Conservation (phyloP, 257 asterid genomes). For the Solanum peruvianum region DNA sequence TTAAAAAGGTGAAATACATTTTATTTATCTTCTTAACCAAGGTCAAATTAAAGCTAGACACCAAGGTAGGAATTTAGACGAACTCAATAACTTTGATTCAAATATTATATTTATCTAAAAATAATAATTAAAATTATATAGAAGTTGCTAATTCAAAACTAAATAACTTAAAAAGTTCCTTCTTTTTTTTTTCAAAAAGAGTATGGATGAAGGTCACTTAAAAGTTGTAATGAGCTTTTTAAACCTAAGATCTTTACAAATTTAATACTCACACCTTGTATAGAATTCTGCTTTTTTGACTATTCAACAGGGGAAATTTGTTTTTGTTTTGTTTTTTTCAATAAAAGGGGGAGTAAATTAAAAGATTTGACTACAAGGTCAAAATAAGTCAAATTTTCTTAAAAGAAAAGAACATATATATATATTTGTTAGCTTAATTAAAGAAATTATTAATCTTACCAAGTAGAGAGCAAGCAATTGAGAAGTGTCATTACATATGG, state of each 20-base stretch:
- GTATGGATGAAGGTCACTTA: not conserved
- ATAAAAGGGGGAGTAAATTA: not conserved
- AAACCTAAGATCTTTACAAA: not conserved
- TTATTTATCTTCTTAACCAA: not conserved
- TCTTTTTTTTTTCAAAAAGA: too few relatives aligned
- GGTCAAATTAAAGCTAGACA: not conserved
- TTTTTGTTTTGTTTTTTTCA: not conserved
- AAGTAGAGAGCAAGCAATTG: slow-evolving; percentile 48
- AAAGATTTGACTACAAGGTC: not conserved
- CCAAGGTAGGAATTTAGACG: not conserved
- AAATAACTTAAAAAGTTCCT: not conserved
- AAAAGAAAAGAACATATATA: not conserved
- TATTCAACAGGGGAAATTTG: not conserved
- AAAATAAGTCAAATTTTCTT: not conserved
- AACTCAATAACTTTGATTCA: too few relatives aligned
- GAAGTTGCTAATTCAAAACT: not conserved
- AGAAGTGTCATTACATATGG: slow-evolving; percentile 61
- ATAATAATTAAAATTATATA: too few relatives aligned
- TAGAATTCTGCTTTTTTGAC: not conserved
- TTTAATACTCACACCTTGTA: not conserved
- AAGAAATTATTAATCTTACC: slow-evolving; percentile 14
- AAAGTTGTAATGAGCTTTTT: not conserved
- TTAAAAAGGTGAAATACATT: not conserved
- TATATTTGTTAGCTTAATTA: not conserved
- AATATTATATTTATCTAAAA: too few relatives aligned